Evolutionary conservation across 805 yeast genomes (phyloP).

Genomic region (Kodamaea kaohsiungensis): DNA sequence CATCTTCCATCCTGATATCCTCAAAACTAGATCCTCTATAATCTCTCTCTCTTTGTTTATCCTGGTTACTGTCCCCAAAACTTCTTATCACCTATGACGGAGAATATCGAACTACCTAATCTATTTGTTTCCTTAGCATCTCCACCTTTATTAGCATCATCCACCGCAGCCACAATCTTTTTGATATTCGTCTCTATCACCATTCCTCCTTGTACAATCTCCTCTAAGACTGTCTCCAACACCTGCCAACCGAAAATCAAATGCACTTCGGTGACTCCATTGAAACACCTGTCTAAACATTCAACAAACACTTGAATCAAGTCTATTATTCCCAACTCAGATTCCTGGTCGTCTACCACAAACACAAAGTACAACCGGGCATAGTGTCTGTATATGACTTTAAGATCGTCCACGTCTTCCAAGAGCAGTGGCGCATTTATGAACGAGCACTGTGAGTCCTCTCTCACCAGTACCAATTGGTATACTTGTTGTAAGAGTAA

Average conservation of each 20-base stretch:
- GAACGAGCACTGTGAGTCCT: constrained; percentile 81
- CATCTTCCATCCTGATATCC: neutral
- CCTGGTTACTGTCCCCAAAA: constrained; percentile 24
- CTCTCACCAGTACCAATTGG: constrained; percentile 69
- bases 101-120: constrained; percentile 23
- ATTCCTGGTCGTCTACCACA: constrained; percentile 93
- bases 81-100: constrained; percentile 28
- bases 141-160: constrained; percentile 49
- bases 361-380: constrained; percentile 96
- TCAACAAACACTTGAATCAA: constrained; percentile 96
- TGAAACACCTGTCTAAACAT: constrained; percentile 88
- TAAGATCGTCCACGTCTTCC: constrained; percentile 68
- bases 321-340: constrained; percentile 91
- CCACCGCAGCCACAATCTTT: constrained; percentile 81
- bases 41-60: neutral
- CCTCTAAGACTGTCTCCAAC: constrained; percentile 84
- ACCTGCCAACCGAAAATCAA: constrained; percentile 99
- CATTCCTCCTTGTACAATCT: constrained; percentile 96
- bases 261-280: constrained; percentile 93
- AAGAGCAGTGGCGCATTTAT: constrained; percentile 85
- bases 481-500: constrained; percentile 78
- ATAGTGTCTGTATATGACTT: constrained; percentile 90
- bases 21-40: neutral
- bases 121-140: constrained; percentile 18
- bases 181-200: constrained; percentile 88